Percentiles rank a stretch among this genome's conserved stretches.
Conservation (phyloP, 345 rosid genomes). For the Gossypium mustelinum region DNA sequence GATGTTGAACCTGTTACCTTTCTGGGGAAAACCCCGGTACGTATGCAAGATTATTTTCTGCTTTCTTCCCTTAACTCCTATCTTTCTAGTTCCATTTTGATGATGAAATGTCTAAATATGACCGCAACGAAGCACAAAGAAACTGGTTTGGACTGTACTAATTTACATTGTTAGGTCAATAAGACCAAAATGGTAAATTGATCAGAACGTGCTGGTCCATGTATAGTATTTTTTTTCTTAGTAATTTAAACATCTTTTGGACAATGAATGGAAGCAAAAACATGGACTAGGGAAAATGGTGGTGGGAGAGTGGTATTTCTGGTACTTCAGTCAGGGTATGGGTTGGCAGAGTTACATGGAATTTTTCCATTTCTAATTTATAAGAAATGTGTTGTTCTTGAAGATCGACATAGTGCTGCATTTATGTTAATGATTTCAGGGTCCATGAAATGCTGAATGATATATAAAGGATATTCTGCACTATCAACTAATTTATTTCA, state of each 20-base stretch:
- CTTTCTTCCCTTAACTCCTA: not conserved
- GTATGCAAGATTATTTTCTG: not conserved
- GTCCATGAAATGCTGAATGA: not conserved
- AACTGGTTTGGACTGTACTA: not conserved
- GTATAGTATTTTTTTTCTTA: not conserved
- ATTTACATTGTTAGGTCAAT: not conserved
- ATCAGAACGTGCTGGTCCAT: not conserved
- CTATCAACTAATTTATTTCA: not conserved
- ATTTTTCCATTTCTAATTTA: not conserved
- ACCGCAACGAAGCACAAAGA: not conserved
- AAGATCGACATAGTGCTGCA: not conserved
- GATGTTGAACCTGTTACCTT: conserved; percentile 67
- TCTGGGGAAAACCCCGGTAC: conserved; percentile 76
- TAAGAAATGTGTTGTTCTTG: not conserved
- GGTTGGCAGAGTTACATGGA: not conserved
- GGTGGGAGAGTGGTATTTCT: not conserved
- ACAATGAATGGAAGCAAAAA: not conserved
- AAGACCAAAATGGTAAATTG: not conserved
- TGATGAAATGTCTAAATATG: not conserved
- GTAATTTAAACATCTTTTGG: not conserved
- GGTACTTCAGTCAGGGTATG: not conserved
- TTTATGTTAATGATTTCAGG: not conserved
- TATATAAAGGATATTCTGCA: not conserved
- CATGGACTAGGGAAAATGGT: not conserved
- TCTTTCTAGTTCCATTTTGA: not conserved